A percentile compares a stretch with the other conserved stretches of the same genome.
Conservation (phyloP, 257 asterid genomes). For the Linaria vulgaris region DNA sequence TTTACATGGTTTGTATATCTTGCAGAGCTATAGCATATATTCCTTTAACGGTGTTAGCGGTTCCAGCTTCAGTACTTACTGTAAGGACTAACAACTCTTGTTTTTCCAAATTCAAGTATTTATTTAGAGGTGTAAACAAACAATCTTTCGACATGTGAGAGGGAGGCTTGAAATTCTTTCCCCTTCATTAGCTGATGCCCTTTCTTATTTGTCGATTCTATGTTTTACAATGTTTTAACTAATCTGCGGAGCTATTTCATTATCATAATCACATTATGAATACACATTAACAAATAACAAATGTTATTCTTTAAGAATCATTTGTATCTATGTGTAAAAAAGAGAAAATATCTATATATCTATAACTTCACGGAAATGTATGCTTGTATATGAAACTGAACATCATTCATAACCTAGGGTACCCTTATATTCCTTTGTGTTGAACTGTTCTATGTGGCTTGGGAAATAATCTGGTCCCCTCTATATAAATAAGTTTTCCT, state of each 20-base stretch:
- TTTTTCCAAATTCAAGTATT: slow-evolving; percentile 7
- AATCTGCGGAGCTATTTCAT: too few species aligned
- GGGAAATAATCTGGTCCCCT: too few species aligned
- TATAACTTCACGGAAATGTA: neutral
- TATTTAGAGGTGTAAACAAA: neutral
- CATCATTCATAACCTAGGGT: neutral
- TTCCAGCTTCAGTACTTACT: slow-evolving; percentile 95
- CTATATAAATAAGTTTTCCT: too few species aligned
- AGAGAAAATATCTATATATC: neutral
- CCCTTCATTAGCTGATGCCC: neutral
- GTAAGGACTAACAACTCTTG: slow-evolving; percentile 38
- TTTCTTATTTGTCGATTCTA: neutral
- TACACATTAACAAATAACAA: neutral
- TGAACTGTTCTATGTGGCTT: too few species aligned
- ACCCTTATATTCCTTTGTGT: too few species aligned
- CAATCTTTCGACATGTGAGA: neutral
- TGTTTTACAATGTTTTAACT: slow-evolving; percentile 9
- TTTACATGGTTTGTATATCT: slow-evolving; percentile 16
- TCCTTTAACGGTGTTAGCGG: slow-evolving; percentile 89
- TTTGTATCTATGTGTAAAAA: too few species aligned
- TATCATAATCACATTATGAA: too few species aligned
- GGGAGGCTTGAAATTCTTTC: neutral
- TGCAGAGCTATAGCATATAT: slow-evolving; percentile 94
- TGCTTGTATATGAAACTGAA: neutral
- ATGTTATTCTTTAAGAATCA: neutral